Conservation (phyloP, 1,284 basidiomycete genomes). For the Cryptococcus hybrid region DNA sequence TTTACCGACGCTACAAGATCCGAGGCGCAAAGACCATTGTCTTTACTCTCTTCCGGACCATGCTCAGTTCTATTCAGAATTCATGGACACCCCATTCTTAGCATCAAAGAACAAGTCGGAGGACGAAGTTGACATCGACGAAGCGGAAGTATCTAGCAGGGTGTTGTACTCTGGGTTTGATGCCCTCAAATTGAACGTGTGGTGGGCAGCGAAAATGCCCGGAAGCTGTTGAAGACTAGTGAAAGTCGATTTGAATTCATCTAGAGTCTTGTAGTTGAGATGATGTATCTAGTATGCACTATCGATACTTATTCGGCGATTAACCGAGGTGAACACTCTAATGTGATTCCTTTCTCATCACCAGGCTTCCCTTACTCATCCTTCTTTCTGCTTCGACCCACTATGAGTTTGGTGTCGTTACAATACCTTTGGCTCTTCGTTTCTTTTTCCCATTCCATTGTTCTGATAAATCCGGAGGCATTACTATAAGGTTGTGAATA, state of each 20-base stretch:
- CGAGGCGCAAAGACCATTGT: conserved; percentile 87
- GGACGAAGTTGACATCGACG: conserved; percentile 54
- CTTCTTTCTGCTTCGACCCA: too few species aligned
- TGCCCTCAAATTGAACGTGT: conserved; percentile 78
- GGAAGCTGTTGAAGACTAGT: conserved; percentile 46
- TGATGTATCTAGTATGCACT: too few species aligned
- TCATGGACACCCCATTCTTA: conserved; percentile 82
- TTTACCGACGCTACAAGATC: conserved; percentile 89
- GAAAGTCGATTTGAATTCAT: conserved; percentile 49
- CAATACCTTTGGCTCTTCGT: too few species aligned
- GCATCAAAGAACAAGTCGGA: conserved; percentile 48
- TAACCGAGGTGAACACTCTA: too few species aligned
- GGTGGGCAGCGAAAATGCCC: conserved; percentile 53
- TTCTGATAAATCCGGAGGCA: too few species aligned
- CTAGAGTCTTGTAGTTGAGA: conserved; percentile 11
- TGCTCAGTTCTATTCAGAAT: conserved; percentile 85
- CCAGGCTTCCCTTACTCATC: too few species aligned
- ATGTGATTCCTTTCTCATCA: too few species aligned
- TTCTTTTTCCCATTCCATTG: too few species aligned
- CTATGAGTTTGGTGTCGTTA: too few species aligned
- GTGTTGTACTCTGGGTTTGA: conserved; percentile 87
- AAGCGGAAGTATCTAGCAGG: conserved; percentile 71
- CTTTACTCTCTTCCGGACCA: conserved; percentile 89
- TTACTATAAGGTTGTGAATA: too few species aligned
- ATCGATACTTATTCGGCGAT: too few species aligned